These are phyloP conservation scores for Dillenia turbinata DNA, from an alignment of 164 flowering plant genomes.

Conservation along the genomic window DNA sequence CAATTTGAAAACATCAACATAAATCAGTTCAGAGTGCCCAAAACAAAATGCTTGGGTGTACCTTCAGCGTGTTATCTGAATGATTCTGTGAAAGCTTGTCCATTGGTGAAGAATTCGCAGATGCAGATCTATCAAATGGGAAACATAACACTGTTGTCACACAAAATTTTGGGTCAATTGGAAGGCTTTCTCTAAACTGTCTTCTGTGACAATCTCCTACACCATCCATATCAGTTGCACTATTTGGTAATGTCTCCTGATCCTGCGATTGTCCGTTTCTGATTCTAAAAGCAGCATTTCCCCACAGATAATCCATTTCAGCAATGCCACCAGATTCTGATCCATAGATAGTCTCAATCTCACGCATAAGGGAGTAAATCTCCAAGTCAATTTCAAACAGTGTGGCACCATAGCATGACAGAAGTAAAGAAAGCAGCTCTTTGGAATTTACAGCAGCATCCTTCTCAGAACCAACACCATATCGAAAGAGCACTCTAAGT, in stretches of 20 bases:
- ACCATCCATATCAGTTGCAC: conserved; percentile 26
- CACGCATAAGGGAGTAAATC: conserved; percentile 53
- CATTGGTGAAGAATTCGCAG: conserved; percentile 12
- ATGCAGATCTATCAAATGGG: conserved; percentile 46
- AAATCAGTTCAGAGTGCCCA: too few species aligned
- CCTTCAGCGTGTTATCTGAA: conserved; percentile 25
- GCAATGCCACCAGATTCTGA: conserved; percentile 27
- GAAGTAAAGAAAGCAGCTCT: conserved; percentile 59
- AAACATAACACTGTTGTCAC: conserved; percentile 54
- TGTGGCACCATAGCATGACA: conserved; percentile 82
- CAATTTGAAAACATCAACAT: background rate
- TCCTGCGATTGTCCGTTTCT: conserved; percentile 42
- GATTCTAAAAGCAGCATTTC: conserved; percentile 50
- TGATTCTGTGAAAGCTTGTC: conserved; percentile 22
- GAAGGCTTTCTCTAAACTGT: conserved; percentile 71
- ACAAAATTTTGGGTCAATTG: conserved; percentile 62
- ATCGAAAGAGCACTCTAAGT: conserved; percentile 48
- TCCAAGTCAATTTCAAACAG: conserved; percentile 69
- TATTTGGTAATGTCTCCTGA: conserved; percentile 21
- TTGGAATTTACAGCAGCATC: conserved; percentile 44
- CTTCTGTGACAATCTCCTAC: conserved; percentile 43
- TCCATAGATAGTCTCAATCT: conserved; percentile 46
- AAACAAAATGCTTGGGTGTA: conserved; percentile 10
- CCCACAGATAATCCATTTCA: conserved; percentile 86
- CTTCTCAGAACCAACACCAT: conserved; percentile 23